These are phyloP conservation scores for Pogostemon cablin DNA, from an alignment of 257 asterid species.

Conservation along the genomic window DNA sequence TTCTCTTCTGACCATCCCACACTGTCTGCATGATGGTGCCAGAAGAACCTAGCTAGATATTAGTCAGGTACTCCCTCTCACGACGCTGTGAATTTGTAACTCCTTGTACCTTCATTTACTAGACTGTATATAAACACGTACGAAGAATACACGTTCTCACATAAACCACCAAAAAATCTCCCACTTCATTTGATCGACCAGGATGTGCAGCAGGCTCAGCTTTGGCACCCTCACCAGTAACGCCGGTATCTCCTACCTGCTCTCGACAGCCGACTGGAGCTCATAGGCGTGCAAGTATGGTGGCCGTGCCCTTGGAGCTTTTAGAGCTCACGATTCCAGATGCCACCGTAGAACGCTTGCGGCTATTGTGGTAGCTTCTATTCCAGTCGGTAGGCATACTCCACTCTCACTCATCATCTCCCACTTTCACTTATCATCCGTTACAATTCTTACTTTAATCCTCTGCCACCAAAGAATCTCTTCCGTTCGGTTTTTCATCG, in stretches of 20 bases:
- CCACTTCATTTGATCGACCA: conserved; percentile 83
- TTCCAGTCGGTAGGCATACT: too few relatives aligned
- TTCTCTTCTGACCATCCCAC: conserved; percentile 17
- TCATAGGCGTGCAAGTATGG: conserved; percentile 39
- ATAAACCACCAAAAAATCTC: conserved; percentile 77
- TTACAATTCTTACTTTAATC: too few relatives aligned
- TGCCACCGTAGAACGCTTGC: too few relatives aligned
- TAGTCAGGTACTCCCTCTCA: conserved; percentile 7
- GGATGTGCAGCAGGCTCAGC: conserved; percentile 56
- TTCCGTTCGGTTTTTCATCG: too few relatives aligned
- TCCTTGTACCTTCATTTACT: too few relatives aligned
- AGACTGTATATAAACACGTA: background rate
- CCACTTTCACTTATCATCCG: too few relatives aligned
- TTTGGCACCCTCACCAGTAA: conserved; percentile 69
- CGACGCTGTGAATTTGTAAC: conserved; percentile 18
- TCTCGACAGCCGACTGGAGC: conserved; percentile 66
- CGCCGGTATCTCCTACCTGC: conserved; percentile 69
- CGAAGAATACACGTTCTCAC: conserved; percentile 45
- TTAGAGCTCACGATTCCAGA: too few relatives aligned
- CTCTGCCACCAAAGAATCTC: too few relatives aligned
- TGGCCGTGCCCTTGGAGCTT: too few relatives aligned
- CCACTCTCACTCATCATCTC: too few relatives aligned
- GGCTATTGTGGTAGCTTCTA: too few relatives aligned
- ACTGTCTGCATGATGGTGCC: background rate
- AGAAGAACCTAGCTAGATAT: conserved; percentile 1